Base-by-base conservation (phyloP, 805 yeast genomes). In the Sugiyamaella mastotermitis region DNA sequence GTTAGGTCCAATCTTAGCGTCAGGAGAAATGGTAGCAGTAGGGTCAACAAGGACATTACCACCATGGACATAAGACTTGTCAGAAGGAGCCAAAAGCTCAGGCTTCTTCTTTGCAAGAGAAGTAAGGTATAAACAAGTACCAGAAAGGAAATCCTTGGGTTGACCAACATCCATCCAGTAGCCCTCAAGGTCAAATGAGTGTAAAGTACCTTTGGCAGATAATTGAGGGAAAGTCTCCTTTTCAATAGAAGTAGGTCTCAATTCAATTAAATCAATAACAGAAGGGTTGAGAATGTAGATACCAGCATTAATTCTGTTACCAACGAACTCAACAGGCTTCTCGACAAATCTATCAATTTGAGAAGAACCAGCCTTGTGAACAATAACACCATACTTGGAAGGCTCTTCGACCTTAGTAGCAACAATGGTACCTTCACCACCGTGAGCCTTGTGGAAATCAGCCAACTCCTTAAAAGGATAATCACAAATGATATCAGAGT, bases 111-210 rank as follows among this genome's bases (percentile, higher is more conserved):
- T 83, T 56, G 90, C 66, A 60, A 87, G 70, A 40, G 97, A 81
- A 63, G 83, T 74, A 65, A 92, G 75, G 76, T 88, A 92, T 50
- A 90, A 72, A 55, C 87, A 79, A 57, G 97, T 85, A 66, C 99
- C 99, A 44, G 95, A 80, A 51, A 92, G 70, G 80, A 87, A 92
- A 70, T 92, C 99, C 78, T 90, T 92, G 76, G 99, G 99, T 75
- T 92, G 99, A 68, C 99, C 99, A 54, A 92, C 97, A 68, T 92
- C 99, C 98, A 92, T 92, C 99, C 99, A 92, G 84, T 80, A 92
- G 52, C 98, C 97, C 74, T 92, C 97, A 61, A 92, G 78, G 68
- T 92, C 99, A 60, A 84, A 92, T 39, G 97, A 88, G 76, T 80
- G 92, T 58, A 92, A 76, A 45, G 81, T 75, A 61, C 82, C 87